Base-by-base conservation (phyloP, 2,329 filamentous ascomycete genomes). In the Daldinia eschscholtzii region DNA sequence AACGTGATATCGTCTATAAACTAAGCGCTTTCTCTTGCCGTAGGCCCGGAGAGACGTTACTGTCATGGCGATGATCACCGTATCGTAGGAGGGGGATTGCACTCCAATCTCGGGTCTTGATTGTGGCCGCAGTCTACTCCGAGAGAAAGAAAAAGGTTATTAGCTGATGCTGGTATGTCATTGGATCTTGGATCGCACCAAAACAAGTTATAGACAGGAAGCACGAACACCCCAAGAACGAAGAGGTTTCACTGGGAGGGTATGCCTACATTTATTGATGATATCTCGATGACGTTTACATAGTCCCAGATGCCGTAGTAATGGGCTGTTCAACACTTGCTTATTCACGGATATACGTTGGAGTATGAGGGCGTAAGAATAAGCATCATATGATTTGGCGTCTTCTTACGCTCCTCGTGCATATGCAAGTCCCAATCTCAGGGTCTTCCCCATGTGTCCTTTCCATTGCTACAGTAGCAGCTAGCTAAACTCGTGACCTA, bases 351-450 rank as follows among this genome's bases (percentile, higher is more conserved):
- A 18, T 6, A 30, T 26, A 18, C 15, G 28, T 4, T 28, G 26
- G 46, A 30, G 46, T 33, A 50, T 30, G 26, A 52, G 46, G 26
- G 26, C 15, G 46, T 33, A 52, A 28, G 46, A 52, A 52, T 33
- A 52, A 52, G 46, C 46, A 52, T 55, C 52, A 37, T 55, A 55
- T 37, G 52, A 55, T 55, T 55, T 55, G 52, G 18, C 33, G 30
- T 55, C 18, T 55, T n/a, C 10, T 55, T 20, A 6, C 46, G 20
- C n/a, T 30, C 30, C 28, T 23, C 20, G 52, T 55, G 52, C 52
- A 55, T 55, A 55, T 35, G 52, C 52, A 10, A 37, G 52, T 23
- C 37, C 12, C 33, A n/a, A 55, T n/a, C 18, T 39, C 30, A 35
- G 52, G 30, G 52, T 55, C 20, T 23, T 50, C 26, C 23, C n/a